phyloP scores from a whole-genome alignment of 352 stramenopile species.

The Globisporangium acanthophoron region DNA sequence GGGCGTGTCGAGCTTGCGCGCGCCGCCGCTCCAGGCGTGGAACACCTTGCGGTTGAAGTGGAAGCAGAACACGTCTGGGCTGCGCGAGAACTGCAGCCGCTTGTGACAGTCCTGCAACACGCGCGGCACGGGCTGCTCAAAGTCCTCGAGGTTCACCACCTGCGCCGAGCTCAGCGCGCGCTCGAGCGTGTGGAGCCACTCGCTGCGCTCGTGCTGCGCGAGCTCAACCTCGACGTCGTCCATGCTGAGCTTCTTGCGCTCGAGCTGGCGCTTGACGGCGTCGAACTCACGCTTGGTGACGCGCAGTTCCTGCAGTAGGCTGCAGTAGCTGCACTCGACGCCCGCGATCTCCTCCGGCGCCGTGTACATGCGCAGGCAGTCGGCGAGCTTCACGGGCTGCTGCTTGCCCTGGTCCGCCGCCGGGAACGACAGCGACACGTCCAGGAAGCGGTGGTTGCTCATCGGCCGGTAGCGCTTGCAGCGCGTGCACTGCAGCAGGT shows the following conservation, averaged over 20 bases:
- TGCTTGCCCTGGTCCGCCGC: slow-evolving; percentile 25
- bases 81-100: slow-evolving; percentile 71
- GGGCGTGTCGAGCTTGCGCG: slow-evolving; percentile 74
- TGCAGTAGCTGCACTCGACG: slow-evolving; percentile 76
- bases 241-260: slow-evolving; percentile 7
- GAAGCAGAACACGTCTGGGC: slow-evolving; percentile 81
- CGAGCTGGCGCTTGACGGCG: slow-evolving; percentile 7
- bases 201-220: slow-evolving; percentile 48
- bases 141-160: slow-evolving; percentile 31
- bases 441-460: slow-evolving; percentile 70
- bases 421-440: slow-evolving; percentile 66
- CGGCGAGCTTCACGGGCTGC: slow-evolving; percentile 32
- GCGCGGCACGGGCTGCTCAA: slow-evolving; percentile 30
- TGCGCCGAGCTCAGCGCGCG: slow-evolving; percentile 24
- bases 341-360: slow-evolving; percentile 60
- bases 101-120: slow-evolving; percentile 55
- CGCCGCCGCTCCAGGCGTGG: slow-evolving; percentile 46
- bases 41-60: slow-evolving; percentile 88
- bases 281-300: slow-evolving; percentile 30
- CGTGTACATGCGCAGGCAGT: slow-evolving; percentile 63
- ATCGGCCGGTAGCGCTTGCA: slow-evolving; percentile 65
- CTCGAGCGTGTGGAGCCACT: slow-evolving; percentile 60
- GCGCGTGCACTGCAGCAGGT: slow-evolving; percentile 66
- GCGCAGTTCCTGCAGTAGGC: slow-evolving; percentile 43
- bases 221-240: slow-evolving; percentile 50